These are phyloP conservation scores for Linaria vulgaris DNA, from an alignment of 257 asterid genomes.

Conservation along the genomic window DNA sequence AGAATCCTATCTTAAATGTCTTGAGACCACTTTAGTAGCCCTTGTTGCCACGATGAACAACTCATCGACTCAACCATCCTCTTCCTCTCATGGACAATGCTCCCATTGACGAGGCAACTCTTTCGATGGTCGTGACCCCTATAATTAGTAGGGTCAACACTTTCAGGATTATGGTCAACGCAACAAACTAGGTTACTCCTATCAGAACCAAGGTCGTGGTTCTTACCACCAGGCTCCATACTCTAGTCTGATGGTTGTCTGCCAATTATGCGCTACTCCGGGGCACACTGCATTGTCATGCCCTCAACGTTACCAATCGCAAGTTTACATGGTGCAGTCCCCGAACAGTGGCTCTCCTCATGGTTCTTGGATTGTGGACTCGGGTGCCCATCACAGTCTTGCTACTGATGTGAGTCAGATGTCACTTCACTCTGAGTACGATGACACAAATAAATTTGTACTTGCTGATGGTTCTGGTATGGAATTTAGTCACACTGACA, in stretches of 20 bases:
- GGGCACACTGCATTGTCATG: no score
- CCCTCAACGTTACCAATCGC: background rate
- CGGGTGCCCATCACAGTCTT: background rate
- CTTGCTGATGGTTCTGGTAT: background rate
- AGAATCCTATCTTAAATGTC: background rate
- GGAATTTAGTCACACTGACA: background rate
- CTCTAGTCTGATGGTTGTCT: no score
- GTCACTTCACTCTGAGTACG: constrained; percentile 1
- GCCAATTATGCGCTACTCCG: no score
- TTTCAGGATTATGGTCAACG: no score
- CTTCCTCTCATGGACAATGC: no score
- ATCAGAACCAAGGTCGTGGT: no score
- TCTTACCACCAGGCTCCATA: no score
- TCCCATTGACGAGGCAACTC: no score
- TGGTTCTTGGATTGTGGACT: background rate
- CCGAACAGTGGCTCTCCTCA: background rate
- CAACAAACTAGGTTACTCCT: no score
- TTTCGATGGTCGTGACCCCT: no score
- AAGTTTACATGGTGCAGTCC: background rate
- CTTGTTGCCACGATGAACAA: background rate
- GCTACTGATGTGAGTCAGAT: background rate
- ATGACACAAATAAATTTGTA: background rate
- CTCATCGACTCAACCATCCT: no score
- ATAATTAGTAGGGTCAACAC: no score
- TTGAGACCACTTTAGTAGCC: background rate